Evolutionary conservation across 225 moss, liverwort and hornwort genomes (phyloP).

Genomic region (Marchantia polymorpha): DNA sequence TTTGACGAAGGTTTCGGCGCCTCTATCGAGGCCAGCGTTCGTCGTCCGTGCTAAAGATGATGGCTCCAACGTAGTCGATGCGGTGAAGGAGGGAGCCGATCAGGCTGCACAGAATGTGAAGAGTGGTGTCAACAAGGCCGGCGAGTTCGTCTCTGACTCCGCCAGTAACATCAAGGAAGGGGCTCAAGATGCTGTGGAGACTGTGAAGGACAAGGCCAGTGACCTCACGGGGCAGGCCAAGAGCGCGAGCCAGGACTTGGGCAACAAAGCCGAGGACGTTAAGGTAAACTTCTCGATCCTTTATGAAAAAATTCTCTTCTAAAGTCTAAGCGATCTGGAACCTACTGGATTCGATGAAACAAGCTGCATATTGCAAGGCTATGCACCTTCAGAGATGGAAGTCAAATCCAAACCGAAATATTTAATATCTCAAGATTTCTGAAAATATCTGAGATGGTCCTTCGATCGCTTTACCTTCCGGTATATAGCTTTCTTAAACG

Average conservation of each 20-base stretch:
- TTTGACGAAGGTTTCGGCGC: not conserved
- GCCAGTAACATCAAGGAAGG: not conserved
- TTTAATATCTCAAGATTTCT: too few relatives aligned
- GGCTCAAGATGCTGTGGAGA: not conserved
- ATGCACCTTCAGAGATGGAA: too few relatives aligned
- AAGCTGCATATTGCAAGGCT: too few relatives aligned
- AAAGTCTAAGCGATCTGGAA: too few relatives aligned
- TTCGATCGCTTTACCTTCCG: too few relatives aligned
- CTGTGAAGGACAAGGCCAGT: not conserved
- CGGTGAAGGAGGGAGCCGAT: not conserved
- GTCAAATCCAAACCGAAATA: too few relatives aligned
- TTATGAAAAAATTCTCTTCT: too few relatives aligned
- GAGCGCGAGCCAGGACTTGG: slow-evolving; percentile 4
- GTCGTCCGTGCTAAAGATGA: not conserved
- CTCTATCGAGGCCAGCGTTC: not conserved
- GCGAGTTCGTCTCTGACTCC: slow-evolving; percentile 1
- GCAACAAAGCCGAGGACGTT: not conserved
- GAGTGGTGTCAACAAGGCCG: not conserved
- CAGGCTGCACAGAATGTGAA: slow-evolving; percentile 9
- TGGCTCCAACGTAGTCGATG: not conserved
- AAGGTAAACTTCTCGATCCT: not conserved
- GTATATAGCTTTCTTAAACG: too few relatives aligned
- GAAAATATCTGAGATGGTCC: too few relatives aligned
- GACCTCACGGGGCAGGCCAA: slow-evolving; percentile 6
- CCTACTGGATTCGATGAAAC: too few relatives aligned